phyloP scores from a whole-genome alignment of 176 grass and related monocot species.

The Aegilops bicornis region DNA sequence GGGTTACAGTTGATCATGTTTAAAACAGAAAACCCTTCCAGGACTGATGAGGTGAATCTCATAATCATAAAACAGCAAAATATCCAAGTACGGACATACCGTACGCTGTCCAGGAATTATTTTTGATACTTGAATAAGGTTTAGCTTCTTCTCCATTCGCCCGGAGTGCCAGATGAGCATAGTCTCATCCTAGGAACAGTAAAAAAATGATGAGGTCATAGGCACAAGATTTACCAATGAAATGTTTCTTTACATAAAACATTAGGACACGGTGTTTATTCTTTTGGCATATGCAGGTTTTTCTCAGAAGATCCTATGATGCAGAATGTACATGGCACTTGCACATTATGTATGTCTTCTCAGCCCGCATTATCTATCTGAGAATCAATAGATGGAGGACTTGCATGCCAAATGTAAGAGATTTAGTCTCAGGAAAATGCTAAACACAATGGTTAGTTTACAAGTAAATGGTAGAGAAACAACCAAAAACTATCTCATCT shows the following conservation, averaged over 20 bases:
- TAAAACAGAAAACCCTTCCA: background rate
- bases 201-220: slow-evolving; percentile 26
- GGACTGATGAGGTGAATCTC: slow-evolving; percentile 3
- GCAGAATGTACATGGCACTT: slow-evolving; percentile 1
- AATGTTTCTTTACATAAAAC: background rate
- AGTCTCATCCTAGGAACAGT: slow-evolving; percentile 54
- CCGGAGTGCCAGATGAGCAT: slow-evolving; percentile 72
- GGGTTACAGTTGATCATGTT: background rate
- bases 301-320: background rate
- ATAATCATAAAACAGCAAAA: slow-evolving; percentile 10
- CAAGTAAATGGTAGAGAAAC: slow-evolving; percentile 4
- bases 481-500: slow-evolving; percentile 14
- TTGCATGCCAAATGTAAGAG: background rate
- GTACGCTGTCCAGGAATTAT: slow-evolving; percentile 82
- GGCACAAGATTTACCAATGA: background rate
- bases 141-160: slow-evolving; percentile 61
- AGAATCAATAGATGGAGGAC: background rate
- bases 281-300: background rate
- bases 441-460: background rate
- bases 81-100: slow-evolving; percentile 36
- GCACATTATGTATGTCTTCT: background rate
- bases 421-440: background rate
- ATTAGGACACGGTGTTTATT: background rate
- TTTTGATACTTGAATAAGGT: slow-evolving; percentile 71
- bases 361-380: background rate